phyloP scores from a whole-genome alignment of 257 asterid species.

The Przewalskia tangutica region DNA sequence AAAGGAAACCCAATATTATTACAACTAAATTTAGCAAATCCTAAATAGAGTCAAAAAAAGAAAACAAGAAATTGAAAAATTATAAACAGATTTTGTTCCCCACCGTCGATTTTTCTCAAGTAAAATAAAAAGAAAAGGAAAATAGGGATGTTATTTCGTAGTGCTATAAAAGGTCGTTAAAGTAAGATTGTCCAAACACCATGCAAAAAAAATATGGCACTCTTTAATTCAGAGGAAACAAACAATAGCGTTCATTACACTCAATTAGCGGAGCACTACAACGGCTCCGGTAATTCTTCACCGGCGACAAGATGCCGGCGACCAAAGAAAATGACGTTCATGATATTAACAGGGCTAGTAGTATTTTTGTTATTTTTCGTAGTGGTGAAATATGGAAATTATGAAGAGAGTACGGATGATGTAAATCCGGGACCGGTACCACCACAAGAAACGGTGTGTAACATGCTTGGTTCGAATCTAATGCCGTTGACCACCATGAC shows the following conservation, averaged over 20 bases:
- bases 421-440: background rate
- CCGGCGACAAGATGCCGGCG: background rate
- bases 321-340: background rate
- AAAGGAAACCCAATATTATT: background rate
- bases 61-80: background rate
- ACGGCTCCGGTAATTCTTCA: background rate
- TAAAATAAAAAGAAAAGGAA: background rate
- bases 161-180: background rate
- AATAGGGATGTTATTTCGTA: background rate
- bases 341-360: conserved; percentile 16
- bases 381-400: background rate
- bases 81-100: background rate
- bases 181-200: background rate
- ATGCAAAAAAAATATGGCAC: background rate
- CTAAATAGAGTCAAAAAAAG: background rate
- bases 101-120: background rate
- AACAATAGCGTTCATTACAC: background rate
- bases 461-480: background rate
- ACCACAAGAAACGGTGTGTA: background rate
- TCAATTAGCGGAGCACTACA: background rate
- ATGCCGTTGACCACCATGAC: conserved; percentile 1
- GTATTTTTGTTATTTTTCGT: conserved; percentile 18
- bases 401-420: background rate
- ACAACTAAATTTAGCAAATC: background rate
- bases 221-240: background rate